A percentile compares a stretch with the other conserved stretches of the same genome.
Conservation (phyloP, 2,329 filamentous ascomycete genomes). For the Penicillium sp. region DNA sequence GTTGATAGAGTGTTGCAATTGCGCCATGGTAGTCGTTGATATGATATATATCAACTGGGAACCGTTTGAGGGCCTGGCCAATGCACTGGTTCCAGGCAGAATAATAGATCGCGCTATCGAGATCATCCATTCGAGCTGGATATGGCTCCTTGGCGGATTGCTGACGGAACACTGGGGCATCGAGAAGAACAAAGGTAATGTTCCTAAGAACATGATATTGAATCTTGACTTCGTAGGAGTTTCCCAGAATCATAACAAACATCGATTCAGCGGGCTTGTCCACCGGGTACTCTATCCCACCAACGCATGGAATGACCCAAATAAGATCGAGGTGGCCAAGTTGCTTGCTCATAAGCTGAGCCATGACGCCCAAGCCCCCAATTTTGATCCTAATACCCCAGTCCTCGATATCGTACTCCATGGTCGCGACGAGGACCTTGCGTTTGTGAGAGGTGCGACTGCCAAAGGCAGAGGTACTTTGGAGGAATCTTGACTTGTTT, state of each 20-base stretch:
- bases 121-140: conserved; percentile 69
- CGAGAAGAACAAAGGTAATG: conserved; percentile 70
- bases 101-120: conserved; percentile 70
- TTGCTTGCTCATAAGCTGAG: conserved; percentile 69
- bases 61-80: conserved; percentile 64
- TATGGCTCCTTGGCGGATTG: conserved; percentile 67
- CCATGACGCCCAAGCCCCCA: conserved; percentile 71
- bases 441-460: conserved; percentile 44
- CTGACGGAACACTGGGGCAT: conserved; percentile 67
- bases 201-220: conserved; percentile 67
- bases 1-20: conserved; percentile 65
- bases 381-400: conserved; percentile 74
- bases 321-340: conserved; percentile 67
- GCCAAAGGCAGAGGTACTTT: conserved; percentile 41
- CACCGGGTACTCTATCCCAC: conserved; percentile 65
- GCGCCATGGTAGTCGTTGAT: conserved; percentile 69
- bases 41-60: conserved; percentile 66
- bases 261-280: conserved; percentile 65
- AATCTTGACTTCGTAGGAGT: conserved; percentile 63
- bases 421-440: conserved; percentile 69
- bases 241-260: conserved; percentile 63
- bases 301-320: conserved; percentile 66
- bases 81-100: conserved; percentile 73
- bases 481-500: conserved; percentile 43
- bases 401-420: conserved; percentile 73